These are phyloP conservation scores for Lyophyllum atratum DNA, from an alignment of 768 basidiomycete genomes.

Conservation along the genomic window DNA sequence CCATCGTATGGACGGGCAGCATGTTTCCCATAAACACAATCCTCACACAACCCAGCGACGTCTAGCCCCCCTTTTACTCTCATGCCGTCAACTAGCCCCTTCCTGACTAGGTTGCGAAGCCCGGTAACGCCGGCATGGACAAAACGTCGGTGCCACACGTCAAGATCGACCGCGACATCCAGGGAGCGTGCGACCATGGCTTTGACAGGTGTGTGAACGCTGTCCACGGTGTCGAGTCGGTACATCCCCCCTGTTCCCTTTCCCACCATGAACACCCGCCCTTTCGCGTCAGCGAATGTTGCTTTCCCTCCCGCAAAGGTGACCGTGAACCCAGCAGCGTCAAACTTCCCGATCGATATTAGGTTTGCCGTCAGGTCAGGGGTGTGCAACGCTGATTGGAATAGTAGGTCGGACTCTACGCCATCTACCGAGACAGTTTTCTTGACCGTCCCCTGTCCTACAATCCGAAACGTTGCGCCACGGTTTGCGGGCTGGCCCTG, in stretches of 20 bases:
- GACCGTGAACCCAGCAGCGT: neutral
- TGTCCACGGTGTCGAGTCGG: neutral
- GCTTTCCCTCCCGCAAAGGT: neutral
- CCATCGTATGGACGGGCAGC: conserved; percentile 22
- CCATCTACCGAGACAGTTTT: neutral
- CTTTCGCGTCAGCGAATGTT: neutral
- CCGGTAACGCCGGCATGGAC: neutral
- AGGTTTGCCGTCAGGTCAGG: conserved; percentile 1
- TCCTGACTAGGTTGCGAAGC: neutral
- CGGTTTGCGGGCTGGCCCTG: neutral
- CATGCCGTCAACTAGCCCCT: neutral
- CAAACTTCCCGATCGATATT: neutral
- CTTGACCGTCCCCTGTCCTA: neutral
- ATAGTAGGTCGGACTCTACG: neutral
- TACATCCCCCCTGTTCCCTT: neutral
- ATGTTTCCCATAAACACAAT: conserved; percentile 28
- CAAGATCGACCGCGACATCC: neutral
- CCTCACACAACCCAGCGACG: neutral
- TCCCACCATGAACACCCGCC: neutral
- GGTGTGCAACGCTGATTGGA: neutral
- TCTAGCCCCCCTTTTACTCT: neutral
- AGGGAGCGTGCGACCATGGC: neutral
- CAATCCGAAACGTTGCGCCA: neutral
- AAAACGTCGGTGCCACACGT: neutral
- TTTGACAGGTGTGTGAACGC: neutral